These are phyloP conservation scores for Thymus mandschuricus DNA, from an alignment of 257 asterid species.

Conservation along the genomic window DNA sequence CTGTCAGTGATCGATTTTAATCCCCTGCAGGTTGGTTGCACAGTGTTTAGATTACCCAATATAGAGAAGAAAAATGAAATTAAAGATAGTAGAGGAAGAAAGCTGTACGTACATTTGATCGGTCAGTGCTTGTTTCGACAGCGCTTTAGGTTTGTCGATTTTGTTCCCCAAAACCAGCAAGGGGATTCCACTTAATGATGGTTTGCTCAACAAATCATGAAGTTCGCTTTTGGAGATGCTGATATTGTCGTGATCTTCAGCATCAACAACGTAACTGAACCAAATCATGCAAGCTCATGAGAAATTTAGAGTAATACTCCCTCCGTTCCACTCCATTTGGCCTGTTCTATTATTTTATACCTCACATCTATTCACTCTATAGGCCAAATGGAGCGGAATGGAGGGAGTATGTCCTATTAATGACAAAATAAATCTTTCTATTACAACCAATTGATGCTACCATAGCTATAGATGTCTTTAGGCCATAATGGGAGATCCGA, in stretches of 20 bases:
- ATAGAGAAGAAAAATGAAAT: too few species aligned
- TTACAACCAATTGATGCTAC: background rate
- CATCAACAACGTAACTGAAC: slow-evolving; percentile 94
- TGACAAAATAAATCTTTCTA: background rate
- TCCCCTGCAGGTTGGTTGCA: slow-evolving; percentile 54
- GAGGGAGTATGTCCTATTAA: background rate
- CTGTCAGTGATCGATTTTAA: slow-evolving; percentile 78
- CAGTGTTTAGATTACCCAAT: background rate
- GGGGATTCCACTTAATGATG: slow-evolving; percentile 88
- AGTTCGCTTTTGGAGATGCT: slow-evolving; percentile 80
- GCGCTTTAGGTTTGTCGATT: slow-evolving; percentile 78
- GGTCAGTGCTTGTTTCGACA: slow-evolving; percentile 80
- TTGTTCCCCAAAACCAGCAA: slow-evolving; percentile 93
- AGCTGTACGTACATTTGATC: slow-evolving; percentile 72
- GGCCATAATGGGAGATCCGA: background rate
- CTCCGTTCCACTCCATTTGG: too few species aligned
- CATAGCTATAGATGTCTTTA: background rate
- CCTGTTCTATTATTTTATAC: too few species aligned
- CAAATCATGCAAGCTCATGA: slow-evolving; percentile 16
- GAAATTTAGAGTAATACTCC: background rate
- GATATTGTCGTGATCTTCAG: slow-evolving; percentile 89
- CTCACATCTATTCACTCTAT: too few species aligned
- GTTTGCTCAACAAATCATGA: slow-evolving; percentile 89
- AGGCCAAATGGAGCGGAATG: too few species aligned
- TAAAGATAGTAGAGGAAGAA: background rate